These are phyloP conservation scores for Botrytis fragariae DNA, from an alignment of 2,329 filamentous ascomycete species.

Conservation along the genomic window DNA sequence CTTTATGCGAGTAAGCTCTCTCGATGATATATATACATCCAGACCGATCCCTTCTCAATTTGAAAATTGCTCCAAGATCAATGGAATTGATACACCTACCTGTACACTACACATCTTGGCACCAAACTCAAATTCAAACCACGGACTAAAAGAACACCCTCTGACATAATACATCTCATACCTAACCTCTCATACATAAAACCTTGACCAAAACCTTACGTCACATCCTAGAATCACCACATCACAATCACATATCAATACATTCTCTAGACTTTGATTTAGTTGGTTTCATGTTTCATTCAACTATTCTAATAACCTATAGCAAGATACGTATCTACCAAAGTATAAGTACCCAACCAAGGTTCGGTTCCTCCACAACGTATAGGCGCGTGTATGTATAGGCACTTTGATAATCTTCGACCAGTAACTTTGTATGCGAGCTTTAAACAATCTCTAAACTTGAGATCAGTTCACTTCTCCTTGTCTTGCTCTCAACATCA, in stretches of 20 bases:
- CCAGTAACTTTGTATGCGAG: neutral
- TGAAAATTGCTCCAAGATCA: too few relatives aligned
- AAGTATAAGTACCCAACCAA: neutral
- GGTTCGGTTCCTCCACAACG: neutral
- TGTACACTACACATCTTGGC: too few relatives aligned
- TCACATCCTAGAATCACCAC: neutral
- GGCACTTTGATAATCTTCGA: neutral
- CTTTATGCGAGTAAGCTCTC: too few relatives aligned
- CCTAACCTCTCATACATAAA: too few relatives aligned
- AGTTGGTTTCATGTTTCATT: conserved; percentile 15
- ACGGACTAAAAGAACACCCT: neutral
- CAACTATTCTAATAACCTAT: conserved; percentile 8
- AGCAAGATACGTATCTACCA: neutral
- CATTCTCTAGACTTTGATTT: neutral
- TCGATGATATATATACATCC: too few relatives aligned
- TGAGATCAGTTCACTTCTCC: neutral
- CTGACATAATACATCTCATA: neutral
- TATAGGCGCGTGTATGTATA: neutral
- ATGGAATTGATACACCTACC: too few relatives aligned
- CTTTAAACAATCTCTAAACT: conserved; percentile 9
- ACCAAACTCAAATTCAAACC: too few relatives aligned
- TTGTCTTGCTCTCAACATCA: conserved; percentile 3
- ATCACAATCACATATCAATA: neutral
- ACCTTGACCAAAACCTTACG: neutral
- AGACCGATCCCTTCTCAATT: too few relatives aligned